These are phyloP conservation scores for Phytophthora sp. DNA, from an alignment of 352 stramenopile species.

Conservation along the genomic window DNA sequence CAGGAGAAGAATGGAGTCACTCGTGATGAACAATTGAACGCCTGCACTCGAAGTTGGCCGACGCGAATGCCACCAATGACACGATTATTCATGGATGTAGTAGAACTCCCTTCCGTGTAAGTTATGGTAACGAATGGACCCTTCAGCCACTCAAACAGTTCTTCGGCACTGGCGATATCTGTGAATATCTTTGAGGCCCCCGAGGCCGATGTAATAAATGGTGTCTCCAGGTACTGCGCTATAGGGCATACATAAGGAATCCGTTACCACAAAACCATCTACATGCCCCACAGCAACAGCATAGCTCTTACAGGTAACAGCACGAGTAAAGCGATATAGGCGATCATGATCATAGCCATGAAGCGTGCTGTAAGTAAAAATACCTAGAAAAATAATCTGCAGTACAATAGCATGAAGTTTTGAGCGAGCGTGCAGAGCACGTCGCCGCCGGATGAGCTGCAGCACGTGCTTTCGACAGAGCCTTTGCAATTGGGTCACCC, in stretches of 20 bases:
- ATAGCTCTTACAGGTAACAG: conserved; percentile 35
- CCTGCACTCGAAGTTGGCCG: conserved; percentile 48
- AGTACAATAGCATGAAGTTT: conserved; percentile 58
- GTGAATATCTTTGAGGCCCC: conserved; percentile 12
- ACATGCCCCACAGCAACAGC: neutral
- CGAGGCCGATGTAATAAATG: conserved; percentile 10
- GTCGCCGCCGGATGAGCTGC: conserved; percentile 34
- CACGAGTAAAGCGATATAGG: conserved; percentile 42
- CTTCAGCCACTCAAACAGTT: conserved; percentile 22
- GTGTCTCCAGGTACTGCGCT: conserved; percentile 23
- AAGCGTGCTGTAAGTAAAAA: conserved; percentile 44
- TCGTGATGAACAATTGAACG: conserved; percentile 40
- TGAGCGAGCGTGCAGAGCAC: conserved; percentile 38
- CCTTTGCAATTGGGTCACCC: conserved; percentile 38
- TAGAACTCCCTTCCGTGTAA: neutral
- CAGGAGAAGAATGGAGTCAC: conserved; percentile 35
- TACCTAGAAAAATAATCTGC: conserved; percentile 51
- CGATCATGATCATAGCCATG: conserved; percentile 36
- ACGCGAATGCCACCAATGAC: conserved; percentile 55
- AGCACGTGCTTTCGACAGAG: conserved; percentile 35
- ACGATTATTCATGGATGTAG: conserved; percentile 26
- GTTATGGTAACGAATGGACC: conserved; percentile 12
- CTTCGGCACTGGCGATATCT: conserved; percentile 4
- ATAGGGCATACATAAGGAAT: neutral
- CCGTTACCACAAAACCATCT: neutral